Evolutionary conservation across 768 basidiomycete species (phyloP), one percentile per base, ranked within the genome.

Genomic region (Bullera alba): DNA sequence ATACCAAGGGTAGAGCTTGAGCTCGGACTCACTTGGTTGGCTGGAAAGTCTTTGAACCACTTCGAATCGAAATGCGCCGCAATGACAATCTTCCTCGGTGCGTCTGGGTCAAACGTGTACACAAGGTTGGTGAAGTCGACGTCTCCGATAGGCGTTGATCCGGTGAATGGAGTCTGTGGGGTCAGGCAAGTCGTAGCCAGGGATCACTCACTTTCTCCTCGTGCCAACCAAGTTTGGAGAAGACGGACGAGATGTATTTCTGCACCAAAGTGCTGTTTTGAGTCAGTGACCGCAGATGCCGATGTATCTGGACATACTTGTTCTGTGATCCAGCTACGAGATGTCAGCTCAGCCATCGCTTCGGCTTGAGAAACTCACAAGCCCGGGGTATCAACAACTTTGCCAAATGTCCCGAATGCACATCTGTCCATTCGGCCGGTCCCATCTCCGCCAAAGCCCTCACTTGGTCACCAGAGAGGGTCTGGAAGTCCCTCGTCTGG

Each of bases 41-140:
- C 71, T 4, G 87, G 86, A 50, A 77, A 83, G 1, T 69, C 71
- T 0, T 83, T 75, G 59, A 85, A 91, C 73, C 81, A 92, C 75
- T 95, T 95, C 74, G 86, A 88, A 70, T 96, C 92, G 60, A 83
- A 90, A 67, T 96, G 92, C 5, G 92, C 95, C 4, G 95, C 78
- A n/a, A 99, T 70, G 15, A 93, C 77, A 28, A 99, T 77, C 54
- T 87, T 83, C 38, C 87, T 75, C 1, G 83, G 75, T 0, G 95
- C 92, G 16, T 75, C 70, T n/a, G 87, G 86, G 67, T 96, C 85
- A 69, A 95, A 95, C 10, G 95, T 97, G 27, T 90, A 93, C 57
- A 97, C 84, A 43, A 97, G 77, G 74, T 99, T 99, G 14, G 82
- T 83, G 69, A 99, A 93, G 32, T 76, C 75, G 61, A 81, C 87